Base-by-base conservation (phyloP, 2,329 filamentous ascomycete genomes). In the Simplicillium sp. region DNA sequence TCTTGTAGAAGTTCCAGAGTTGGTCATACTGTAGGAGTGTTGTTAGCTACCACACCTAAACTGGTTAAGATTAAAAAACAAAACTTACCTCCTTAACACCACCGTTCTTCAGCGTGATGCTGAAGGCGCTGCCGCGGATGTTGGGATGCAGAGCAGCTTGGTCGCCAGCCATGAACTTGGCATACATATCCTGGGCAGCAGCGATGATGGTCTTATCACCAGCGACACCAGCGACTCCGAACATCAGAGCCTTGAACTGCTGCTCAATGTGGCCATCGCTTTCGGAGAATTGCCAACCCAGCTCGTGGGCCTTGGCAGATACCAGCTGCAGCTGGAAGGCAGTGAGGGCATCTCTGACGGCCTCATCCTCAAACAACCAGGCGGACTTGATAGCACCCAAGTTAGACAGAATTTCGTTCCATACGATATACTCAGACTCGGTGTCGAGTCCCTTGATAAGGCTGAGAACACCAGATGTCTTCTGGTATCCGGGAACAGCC, bases 231-330 rank as follows among this genome's bases (percentile, higher is more conserved):
- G 90, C 87, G 50, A 74, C 78, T 46, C 85, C 84, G 58, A 97
- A 97, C 59, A 96, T 75, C 57, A 96, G 76, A 12, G 80, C 81
- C 71, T 97, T 97, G 74, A 95, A 94, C 59, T 96, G 89, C 61
- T 95, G 88, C 59, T 89, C 74, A 50, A 96, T 82, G 57, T 96
- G 89, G 38, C 84, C 87, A 53, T 97, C 90, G 3, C 73, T 74
- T 18, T 89, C 84, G 20, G 78, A 82, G 64, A 97, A 95, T 12
- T 77, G 67, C 90, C 90, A 97, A 44, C 90, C 90, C 35, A 94
- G 66, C 56, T 88, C 77, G 59, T 96, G 89, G 1, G 89, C 83
- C 62, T 88, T 90, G 51, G 76, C 70, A 54, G 80, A 82, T 44
- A 86, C 76, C 16, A 97, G 73, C 11, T 86, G 77, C 47, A 82